Evolutionary conservation across 2,329 filamentous ascomycete species (phyloP).

Genomic region (Sarocladium brachiariae): DNA sequence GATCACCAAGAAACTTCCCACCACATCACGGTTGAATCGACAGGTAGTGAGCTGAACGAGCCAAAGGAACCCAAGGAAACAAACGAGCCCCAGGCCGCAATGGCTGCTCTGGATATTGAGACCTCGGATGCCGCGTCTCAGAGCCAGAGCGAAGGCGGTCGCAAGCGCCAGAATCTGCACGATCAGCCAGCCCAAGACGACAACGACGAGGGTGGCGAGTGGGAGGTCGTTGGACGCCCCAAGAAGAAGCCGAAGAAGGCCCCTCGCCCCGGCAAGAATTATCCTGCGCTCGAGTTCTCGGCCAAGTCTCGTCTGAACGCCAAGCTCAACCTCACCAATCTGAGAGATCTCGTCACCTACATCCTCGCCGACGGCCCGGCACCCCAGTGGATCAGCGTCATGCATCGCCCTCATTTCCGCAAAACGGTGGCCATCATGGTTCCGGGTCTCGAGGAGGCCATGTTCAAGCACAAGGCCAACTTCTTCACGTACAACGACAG

Average conservation of each 20-base stretch:
- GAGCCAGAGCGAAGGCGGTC: constrained; percentile 29
- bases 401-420: constrained; percentile 55
- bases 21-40: background rate
- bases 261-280: constrained; percentile 46
- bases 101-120: constrained; percentile 5
- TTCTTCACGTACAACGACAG: constrained; percentile 38
- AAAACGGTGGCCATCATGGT: constrained; percentile 90
- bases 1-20: background rate
- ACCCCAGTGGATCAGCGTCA: constrained; percentile 59
- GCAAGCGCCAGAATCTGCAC: constrained; percentile 44
- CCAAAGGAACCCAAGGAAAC: no score
- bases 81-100: background rate
- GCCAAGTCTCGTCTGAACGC: constrained; percentile 48
- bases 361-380: constrained; percentile 58
- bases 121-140: constrained; percentile 6
- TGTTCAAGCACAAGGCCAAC: constrained; percentile 65
- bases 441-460: constrained; percentile 80
- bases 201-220: constrained; percentile 34
- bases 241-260: constrained; percentile 55
- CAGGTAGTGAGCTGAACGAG: background rate
- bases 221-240: constrained; percentile 49
- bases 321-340: constrained; percentile 54
- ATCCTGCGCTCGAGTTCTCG: constrained; percentile 54
- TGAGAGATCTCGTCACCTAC: constrained; percentile 59
- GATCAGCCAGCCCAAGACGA: constrained; percentile 35